Evolutionary conservation across 2,329 filamentous ascomycete genomes (phyloP).

Genomic region (Xylariaceae sp.): DNA sequence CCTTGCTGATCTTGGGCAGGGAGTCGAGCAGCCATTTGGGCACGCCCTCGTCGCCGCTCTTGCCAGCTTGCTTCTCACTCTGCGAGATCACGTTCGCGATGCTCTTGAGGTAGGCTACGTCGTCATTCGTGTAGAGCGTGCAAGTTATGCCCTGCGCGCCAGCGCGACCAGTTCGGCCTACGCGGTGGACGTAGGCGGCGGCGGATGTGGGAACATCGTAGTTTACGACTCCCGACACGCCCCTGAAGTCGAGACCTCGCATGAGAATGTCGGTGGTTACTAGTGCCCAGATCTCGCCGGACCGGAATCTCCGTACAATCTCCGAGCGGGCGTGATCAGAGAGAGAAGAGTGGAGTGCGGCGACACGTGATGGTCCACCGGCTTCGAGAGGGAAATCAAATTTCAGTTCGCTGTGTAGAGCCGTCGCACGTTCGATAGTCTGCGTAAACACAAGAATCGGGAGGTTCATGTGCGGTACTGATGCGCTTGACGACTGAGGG

Average conservation of each 20-base stretch:
- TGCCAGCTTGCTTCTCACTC: slow-evolving; percentile 66
- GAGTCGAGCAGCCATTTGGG: slow-evolving; percentile 86
- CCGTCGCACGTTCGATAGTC: slow-evolving; percentile 84
- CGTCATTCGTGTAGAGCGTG: slow-evolving; percentile 93
- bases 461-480: slow-evolving; percentile 63
- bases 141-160: slow-evolving; percentile 86
- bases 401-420: slow-evolving; percentile 80
- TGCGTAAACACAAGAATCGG: slow-evolving; percentile 96
- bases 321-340: slow-evolving; percentile 67
- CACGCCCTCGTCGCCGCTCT: slow-evolving; percentile 52
- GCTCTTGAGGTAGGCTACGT: slow-evolving; percentile 81
- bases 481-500: slow-evolving; percentile 54
- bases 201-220: slow-evolving; percentile 94
- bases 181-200: slow-evolving; percentile 87
- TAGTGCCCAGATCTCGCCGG: slow-evolving; percentile 90
- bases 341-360: slow-evolving; percentile 83
- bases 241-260: slow-evolving; percentile 89
- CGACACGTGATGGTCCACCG: slow-evolving; percentile 77
- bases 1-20: slow-evolving; percentile 76
- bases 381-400: slow-evolving; percentile 92
- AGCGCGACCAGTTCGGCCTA: slow-evolving; percentile 83
- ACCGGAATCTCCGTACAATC: slow-evolving; percentile 86
- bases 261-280: slow-evolving; percentile 93
- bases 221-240: slow-evolving; percentile 93
- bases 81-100: slow-evolving; percentile 88